Conservation (phyloP, 192 early-diverging fungal genomes). For the Paraglomus brasilianum region DNA sequence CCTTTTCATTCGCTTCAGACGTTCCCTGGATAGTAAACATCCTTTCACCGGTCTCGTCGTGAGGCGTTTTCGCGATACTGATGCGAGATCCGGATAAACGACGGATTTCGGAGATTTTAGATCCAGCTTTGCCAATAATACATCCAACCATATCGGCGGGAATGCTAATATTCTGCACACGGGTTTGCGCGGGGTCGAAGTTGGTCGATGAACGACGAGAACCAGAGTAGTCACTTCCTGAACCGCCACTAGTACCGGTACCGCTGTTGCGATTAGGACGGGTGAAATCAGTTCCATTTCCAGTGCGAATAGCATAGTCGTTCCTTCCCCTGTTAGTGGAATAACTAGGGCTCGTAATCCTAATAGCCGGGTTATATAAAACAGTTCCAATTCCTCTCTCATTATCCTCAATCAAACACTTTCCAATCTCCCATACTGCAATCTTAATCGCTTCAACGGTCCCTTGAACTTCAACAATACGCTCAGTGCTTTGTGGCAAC, state of each 20-base stretch:
- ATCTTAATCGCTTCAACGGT: conserved; percentile 78
- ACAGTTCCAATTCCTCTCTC: conserved; percentile 81
- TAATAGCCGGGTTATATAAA: conserved; percentile 74
- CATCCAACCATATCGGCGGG: conserved; percentile 96
- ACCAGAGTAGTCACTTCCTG: conserved; percentile 10
- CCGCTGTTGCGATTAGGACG: conserved; percentile 30
- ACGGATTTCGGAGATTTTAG: conserved; percentile 80
- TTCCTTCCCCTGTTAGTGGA: conserved; percentile 27
- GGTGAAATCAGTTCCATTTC: conserved; percentile 56
- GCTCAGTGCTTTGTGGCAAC: conserved; percentile 91
- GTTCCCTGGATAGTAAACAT: conserved; percentile 91
- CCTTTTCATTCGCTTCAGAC: conserved; percentile 84
- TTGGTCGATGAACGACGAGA: conserved; percentile 32
- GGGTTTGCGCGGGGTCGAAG: conserved; percentile 52
- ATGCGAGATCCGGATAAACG: conserved; percentile 81
- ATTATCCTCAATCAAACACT: conserved; percentile 81
- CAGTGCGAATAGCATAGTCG: conserved; percentile 50
- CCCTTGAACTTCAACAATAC: conserved; percentile 86
- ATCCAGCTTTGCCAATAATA: conserved; percentile 93
- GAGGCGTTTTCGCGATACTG: conserved; percentile 82
- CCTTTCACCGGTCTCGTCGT: conserved; percentile 78
- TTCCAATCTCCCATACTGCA: conserved; percentile 83
- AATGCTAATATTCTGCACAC: conserved; percentile 87
- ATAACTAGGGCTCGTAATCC: conserved; percentile 33
- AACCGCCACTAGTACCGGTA: conserved; percentile 3